These are phyloP conservation scores for Pistacia vera DNA, from an alignment of 345 rosid genomes.

Conservation along the genomic window DNA sequence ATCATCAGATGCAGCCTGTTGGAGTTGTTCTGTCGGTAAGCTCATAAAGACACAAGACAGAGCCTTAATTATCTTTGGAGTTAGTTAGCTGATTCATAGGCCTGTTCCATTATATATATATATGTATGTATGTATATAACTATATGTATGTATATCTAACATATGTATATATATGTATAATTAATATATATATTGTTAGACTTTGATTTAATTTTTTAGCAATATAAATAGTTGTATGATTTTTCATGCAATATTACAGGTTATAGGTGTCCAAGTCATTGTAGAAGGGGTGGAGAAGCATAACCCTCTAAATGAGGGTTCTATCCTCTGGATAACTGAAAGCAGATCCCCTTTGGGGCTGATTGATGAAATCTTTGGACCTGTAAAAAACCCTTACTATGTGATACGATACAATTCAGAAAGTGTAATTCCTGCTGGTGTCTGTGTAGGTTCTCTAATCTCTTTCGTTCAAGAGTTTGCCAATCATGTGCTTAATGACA, in stretches of 20 bases:
- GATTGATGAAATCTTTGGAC: slow-evolving; percentile 95
- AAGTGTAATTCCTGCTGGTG: slow-evolving; percentile 69
- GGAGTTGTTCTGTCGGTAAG: slow-evolving; percentile 89
- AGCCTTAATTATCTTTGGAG: slow-evolving; percentile 10
- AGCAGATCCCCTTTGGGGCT: slow-evolving; percentile 67
- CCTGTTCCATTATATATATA: background rate
- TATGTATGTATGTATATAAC: no score
- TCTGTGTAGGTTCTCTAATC: slow-evolving; percentile 59
- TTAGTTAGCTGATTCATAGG: slow-evolving; percentile 11
- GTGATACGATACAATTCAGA: slow-evolving; percentile 90
- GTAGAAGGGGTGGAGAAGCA: slow-evolving; percentile 87
- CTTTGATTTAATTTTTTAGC: background rate
- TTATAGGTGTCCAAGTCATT: slow-evolving; percentile 70
- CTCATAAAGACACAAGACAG: background rate
- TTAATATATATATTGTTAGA: no score
- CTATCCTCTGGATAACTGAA: slow-evolving; percentile 83
- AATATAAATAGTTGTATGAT: background rate
- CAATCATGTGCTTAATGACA: slow-evolving; percentile 65
- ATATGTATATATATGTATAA: no score
- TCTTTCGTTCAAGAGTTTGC: slow-evolving; percentile 85
- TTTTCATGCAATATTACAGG: slow-evolving; percentile 42
- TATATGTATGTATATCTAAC: no score
- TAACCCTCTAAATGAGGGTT: slow-evolving; percentile 81
- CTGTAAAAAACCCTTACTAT: slow-evolving; percentile 84
- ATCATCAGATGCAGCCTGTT: slow-evolving; percentile 76